Evolutionary conservation across 352 stramenopile genomes (phyloP).

Genomic region (Pythium utonaiense): DNA sequence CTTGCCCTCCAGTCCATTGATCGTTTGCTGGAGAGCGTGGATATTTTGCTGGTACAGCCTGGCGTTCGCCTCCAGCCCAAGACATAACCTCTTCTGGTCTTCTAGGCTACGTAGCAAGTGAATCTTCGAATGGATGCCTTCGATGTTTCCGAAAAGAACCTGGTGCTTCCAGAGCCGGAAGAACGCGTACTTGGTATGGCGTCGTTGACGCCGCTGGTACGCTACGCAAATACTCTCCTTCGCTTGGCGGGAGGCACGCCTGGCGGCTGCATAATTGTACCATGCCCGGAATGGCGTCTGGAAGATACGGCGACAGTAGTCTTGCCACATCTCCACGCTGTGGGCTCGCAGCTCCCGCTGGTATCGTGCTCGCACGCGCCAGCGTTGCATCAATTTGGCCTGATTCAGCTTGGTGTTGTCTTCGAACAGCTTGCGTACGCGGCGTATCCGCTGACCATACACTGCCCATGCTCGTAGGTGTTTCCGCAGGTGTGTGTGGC

Average conservation of each 20-base stretch:
- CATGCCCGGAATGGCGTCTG: conserved; percentile 72
- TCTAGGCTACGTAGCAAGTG: conserved; percentile 63
- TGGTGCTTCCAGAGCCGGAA: conserved; percentile 83
- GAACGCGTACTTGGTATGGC: conserved; percentile 74
- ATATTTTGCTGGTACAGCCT: conserved; percentile 61
- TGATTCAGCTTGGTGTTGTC: conserved; percentile 47
- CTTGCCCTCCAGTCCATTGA: conserved; percentile 50
- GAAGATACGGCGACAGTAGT: conserved; percentile 59
- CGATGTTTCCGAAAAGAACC: conserved; percentile 62
- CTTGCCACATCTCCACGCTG: conserved; percentile 53
- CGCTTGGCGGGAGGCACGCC: conserved; percentile 34
- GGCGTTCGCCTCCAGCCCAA: conserved; percentile 60
- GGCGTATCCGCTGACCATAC: conserved; percentile 46
- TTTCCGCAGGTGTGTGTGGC: conserved; percentile 38
- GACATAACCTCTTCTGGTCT: conserved; percentile 74
- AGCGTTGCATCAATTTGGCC: conserved; percentile 35
- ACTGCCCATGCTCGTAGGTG: conserved; percentile 53
- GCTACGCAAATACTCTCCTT: conserved; percentile 67
- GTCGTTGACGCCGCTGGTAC: conserved; percentile 55
- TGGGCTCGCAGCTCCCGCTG: conserved; percentile 47
- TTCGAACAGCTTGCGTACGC: conserved; percentile 64
- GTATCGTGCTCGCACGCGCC: conserved; percentile 52
- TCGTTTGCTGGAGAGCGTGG: conserved; percentile 46
- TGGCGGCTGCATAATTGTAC: conserved; percentile 45
- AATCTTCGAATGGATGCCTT: conserved; percentile 62